A percentile compares a stretch with the other conserved stretches of the same genome.
phyloP scores from a whole-genome alignment of 2,329 filamentous ascomycete species.

The Fusarium nanum region DNA sequence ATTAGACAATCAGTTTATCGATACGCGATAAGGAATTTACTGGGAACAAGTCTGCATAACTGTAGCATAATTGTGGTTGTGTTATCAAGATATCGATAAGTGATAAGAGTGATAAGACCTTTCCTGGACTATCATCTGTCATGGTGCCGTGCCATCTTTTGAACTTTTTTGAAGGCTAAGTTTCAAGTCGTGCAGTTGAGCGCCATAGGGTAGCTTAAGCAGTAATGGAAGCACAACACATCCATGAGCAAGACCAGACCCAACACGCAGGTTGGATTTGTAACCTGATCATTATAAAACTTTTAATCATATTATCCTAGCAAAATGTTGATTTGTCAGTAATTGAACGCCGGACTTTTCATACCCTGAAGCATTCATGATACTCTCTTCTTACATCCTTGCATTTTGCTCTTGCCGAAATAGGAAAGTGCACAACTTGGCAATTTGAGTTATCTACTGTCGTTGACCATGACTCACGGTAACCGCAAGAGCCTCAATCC shows the following conservation, averaged over 20 bases:
- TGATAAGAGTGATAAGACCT: neutral
- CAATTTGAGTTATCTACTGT: neutral
- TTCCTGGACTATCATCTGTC: neutral
- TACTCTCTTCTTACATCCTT: accelerated
- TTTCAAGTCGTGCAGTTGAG: too few relatives aligned
- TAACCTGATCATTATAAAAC: neutral
- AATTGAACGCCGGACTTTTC: neutral
- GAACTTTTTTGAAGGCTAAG: too few relatives aligned
- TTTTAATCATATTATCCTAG: accelerated
- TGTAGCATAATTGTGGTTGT: neutral
- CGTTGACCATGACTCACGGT: accelerated
- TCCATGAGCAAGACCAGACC: neutral
- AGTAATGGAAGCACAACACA: neutral
- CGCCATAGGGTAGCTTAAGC: neutral
- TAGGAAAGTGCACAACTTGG: conserved; percentile 16
- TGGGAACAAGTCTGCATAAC: neutral
- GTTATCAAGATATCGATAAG: neutral
- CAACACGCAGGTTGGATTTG: neutral
- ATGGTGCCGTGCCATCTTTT: too few relatives aligned
- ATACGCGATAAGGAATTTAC: neutral
- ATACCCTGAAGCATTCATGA: neutral
- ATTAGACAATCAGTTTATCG: neutral
- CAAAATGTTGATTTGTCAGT: neutral
- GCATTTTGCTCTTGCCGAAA: neutral
- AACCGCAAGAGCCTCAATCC: too few relatives aligned